Conservation (phyloP, 257 asterid genomes). For the Solanum stenotomum region DNA sequence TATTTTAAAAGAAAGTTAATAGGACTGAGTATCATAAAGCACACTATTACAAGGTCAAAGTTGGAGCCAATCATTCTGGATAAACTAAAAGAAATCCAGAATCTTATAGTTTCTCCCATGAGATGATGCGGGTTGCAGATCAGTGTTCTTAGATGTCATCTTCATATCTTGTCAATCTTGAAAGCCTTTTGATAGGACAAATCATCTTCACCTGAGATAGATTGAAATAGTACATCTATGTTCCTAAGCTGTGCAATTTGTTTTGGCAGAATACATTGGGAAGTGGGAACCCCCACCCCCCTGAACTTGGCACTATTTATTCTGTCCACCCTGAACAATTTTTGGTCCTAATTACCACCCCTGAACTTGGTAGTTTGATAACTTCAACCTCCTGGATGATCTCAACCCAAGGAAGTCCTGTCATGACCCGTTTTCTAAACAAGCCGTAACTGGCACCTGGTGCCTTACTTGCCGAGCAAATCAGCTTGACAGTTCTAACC, state of each 20-base stretch:
- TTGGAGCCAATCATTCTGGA: background rate
- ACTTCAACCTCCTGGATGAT: background rate
- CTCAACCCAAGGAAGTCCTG: background rate
- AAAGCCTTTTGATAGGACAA: background rate
- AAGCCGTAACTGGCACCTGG: background rate
- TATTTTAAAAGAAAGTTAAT: background rate
- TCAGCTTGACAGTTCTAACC: background rate
- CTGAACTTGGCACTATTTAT: background rate
- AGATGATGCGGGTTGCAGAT: background rate
- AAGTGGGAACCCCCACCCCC: background rate
- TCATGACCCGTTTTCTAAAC: background rate
- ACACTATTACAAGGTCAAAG: background rate
- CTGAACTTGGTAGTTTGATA: background rate
- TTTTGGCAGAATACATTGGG: background rate
- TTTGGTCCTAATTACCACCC: background rate
- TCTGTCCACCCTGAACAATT: background rate
- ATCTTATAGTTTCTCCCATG: background rate
- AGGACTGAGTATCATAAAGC: background rate
- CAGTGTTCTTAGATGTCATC: background rate
- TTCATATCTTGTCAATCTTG: background rate
- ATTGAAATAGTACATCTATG: background rate
- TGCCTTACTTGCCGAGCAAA: background rate
- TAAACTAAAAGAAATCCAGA: background rate
- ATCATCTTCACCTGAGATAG: background rate
- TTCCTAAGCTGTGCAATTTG: background rate